Base-by-base conservation (phyloP, 371 early-diverging fungal genomes). In the Chytridium lagenaria region DNA sequence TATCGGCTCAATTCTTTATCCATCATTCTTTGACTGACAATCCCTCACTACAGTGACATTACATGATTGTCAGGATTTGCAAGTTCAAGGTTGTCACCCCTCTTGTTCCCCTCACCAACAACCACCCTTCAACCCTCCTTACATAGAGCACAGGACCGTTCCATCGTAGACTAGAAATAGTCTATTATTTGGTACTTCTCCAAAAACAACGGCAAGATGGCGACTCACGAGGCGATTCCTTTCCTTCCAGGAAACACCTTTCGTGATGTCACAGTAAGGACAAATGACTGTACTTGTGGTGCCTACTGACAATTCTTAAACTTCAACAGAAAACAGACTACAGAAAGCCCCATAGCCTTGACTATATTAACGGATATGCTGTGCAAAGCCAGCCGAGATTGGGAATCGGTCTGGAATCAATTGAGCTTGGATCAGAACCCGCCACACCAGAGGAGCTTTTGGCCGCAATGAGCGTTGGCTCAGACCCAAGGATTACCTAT, bases 161-260 rank as follows among this genome's bases (percentile, higher is more conserved):
- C n/a, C n/a, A n/a, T n/a, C n/a, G n/a, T n/a, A n/a, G n/a, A n/a
- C n/a, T n/a, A n/a, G n/a, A n/a, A n/a, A n/a, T n/a, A n/a, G n/a
- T n/a, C n/a, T n/a, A n/a, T n/a, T n/a, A n/a, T n/a, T n/a, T n/a
- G n/a, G n/a, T n/a, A n/a, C n/a, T n/a, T n/a, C n/a, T n/a, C n/a
- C n/a, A n/a, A n/a, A n/a, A n/a, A n/a, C n/a, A n/a, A n/a, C n/a
- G n/a, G n/a, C 44, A 61, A 36, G n/a, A 78, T 78, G 74, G 72
- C 72, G 19, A 69, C 80, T 1, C 73, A 72, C 59, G 74, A 66
- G 31, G 75, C 76, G 15, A 80, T 86, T 61, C 87, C 87, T 28
- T 86, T 86, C 71, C 79, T 86, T 50, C 87, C 87, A 5, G 87
- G 87, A 67, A 84, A 85, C 77, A 72, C 80, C 0, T 83, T 85